phyloP scores from a whole-genome alignment of 345 rosid species.

The Durio zibethinus region DNA sequence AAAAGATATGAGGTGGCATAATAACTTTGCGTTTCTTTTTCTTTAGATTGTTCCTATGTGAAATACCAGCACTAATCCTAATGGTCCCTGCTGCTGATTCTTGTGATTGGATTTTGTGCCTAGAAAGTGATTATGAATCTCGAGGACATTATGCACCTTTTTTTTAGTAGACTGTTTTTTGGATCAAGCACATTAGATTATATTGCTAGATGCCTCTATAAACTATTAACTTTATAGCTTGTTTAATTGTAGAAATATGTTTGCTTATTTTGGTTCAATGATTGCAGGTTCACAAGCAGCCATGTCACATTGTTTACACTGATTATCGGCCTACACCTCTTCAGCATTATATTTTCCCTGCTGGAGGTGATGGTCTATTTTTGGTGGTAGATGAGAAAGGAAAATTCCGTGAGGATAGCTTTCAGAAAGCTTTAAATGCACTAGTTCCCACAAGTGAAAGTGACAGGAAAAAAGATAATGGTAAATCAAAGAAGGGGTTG shows the following conservation, averaged over 20 bases:
- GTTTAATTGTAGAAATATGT: slow-evolving; percentile 7
- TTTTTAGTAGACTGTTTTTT: background rate
- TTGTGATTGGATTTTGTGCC: background rate
- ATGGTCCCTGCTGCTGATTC: slow-evolving; percentile 5
- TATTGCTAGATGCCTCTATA: background rate
- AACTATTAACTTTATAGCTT: background rate
- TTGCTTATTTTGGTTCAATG: slow-evolving; percentile 17
- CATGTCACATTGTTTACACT: slow-evolving; percentile 97
- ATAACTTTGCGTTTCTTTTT: background rate
- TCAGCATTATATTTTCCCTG: slow-evolving; percentile 92
- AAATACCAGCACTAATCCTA: background rate
- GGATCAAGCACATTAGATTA: background rate
- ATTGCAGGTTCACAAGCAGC: slow-evolving; percentile 87
- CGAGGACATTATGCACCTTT: background rate
- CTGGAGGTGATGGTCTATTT: slow-evolving; percentile 89
- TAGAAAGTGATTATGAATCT: background rate
- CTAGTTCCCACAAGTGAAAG: slow-evolving; percentile 66
- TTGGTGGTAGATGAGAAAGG: slow-evolving; percentile 93
- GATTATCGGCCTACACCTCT: slow-evolving; percentile 99
- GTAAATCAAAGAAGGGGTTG: slow-evolving; percentile 71
- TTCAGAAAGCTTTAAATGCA: slow-evolving; percentile 89
- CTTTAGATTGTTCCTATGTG: background rate
- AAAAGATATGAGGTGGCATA: background rate
- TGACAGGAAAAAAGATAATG: slow-evolving; percentile 73
- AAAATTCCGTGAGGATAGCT: slow-evolving; percentile 89